A percentile compares a stretch with the other conserved stretches of the same genome.
Evolutionary conservation across 345 rosid genomes (phyloP).

Genomic region (Raphanus raphanistrum): DNA sequence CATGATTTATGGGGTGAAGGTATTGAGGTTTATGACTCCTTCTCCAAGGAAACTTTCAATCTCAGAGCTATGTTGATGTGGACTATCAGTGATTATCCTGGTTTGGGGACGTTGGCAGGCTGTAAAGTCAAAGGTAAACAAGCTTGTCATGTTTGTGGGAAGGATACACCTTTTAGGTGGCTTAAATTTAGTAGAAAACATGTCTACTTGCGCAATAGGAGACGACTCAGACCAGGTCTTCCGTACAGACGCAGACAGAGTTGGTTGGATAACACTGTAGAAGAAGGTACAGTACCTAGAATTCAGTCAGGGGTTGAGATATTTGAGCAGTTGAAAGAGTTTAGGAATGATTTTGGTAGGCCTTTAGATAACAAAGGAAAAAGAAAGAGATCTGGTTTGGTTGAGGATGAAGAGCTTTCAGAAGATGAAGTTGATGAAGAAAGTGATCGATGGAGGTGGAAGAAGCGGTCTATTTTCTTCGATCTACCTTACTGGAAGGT

Average conservation of each 20-base stretch:
- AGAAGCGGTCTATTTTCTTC: neutral
- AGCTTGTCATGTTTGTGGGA: neutral
- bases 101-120: neutral
- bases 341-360: neutral
- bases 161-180: neutral
- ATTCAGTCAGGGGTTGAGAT: neutral
- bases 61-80: neutral
- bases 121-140: neutral
- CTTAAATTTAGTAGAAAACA: neutral
- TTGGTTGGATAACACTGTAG: neutral
- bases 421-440: neutral
- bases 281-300: neutral
- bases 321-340: neutral
- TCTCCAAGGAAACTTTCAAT: neutral
- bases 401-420: neutral
- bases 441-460: neutral
- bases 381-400: neutral
- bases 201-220: neutral
- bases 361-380: neutral
- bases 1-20: neutral
- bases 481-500: neutral
- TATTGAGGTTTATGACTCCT: neutral
- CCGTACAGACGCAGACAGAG: neutral
- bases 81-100: neutral
- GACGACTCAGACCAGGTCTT: neutral